Conservation (phyloP, 1,284 basidiomycete species). For the Leccinum subrobustum region DNA sequence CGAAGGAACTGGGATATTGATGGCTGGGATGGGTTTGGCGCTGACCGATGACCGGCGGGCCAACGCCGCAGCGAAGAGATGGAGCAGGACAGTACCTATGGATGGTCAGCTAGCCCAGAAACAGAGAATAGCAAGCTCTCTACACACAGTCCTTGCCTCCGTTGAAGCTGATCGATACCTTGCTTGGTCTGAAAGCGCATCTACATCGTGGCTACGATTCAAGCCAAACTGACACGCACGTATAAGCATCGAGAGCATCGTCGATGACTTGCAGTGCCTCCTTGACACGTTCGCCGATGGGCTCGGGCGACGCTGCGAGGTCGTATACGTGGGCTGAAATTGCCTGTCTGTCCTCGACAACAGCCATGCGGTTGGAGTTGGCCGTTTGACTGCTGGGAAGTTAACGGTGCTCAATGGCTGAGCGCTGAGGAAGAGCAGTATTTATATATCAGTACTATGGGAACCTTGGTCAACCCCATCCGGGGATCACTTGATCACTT, state of each 20-base stretch:
- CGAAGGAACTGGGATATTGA: conserved; percentile 90
- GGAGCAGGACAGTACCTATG: conserved; percentile 89
- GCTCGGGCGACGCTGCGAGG: conserved; percentile 51
- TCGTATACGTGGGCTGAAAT: conserved; percentile 59
- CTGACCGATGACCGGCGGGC: conserved; percentile 40
- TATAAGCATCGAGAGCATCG: conserved; percentile 67
- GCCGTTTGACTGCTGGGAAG: conserved; percentile 8
- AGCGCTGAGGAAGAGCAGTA: conserved; percentile 4
- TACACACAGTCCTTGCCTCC: conserved; percentile 95
- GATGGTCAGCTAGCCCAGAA: conserved; percentile 4
- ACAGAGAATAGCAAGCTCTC: neutral
- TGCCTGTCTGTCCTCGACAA: conserved; percentile 41
- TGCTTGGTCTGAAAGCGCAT: conserved; percentile 50
- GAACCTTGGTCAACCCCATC: conserved; percentile 7
- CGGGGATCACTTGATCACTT: neutral
- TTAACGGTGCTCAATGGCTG: neutral
- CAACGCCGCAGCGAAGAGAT: conserved; percentile 80
- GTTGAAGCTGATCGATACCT: conserved; percentile 90
- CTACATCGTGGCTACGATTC: neutral
- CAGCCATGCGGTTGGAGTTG: conserved; percentile 2
- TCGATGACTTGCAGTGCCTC: conserved; percentile 82
- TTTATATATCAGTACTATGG: conserved; percentile 5
- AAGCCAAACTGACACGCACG: conserved; percentile 51
- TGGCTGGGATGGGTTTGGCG: conserved; percentile 62
- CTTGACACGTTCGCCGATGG: conserved; percentile 62